Evolutionary conservation across 1,284 basidiomycete species (phyloP).

Genomic region (Pseudomicrostroma phylloplanum): DNA sequence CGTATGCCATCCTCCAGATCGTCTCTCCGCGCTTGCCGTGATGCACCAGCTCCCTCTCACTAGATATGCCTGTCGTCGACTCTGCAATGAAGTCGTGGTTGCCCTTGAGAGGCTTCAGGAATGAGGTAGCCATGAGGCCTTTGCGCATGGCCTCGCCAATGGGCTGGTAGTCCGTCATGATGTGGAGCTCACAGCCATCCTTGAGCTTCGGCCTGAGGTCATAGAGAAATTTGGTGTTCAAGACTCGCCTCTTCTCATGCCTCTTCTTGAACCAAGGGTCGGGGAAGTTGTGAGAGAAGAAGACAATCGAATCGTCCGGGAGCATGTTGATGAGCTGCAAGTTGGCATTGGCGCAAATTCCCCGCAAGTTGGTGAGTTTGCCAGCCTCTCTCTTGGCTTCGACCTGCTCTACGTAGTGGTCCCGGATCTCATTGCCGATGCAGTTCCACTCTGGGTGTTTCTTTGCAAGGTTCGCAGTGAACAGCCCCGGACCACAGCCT

Average conservation of each 20-base stretch:
- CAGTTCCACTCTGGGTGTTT: slow-evolving; percentile 8
- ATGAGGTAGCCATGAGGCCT: neutral
- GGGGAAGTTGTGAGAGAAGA: slow-evolving; percentile 7
- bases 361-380: neutral
- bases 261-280: slow-evolving; percentile 8
- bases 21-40: slow-evolving; percentile 3
- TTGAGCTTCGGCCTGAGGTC: slow-evolving; percentile 7
- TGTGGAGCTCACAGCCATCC: slow-evolving; percentile 7
- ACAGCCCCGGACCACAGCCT: neutral
- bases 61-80: slow-evolving; percentile 1
- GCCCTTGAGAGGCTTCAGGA: neutral
- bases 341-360: slow-evolving; percentile 2
- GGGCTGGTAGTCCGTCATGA: slow-evolving; percentile 8
- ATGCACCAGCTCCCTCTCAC: slow-evolving; percentile 1
- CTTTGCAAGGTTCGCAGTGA: neutral
- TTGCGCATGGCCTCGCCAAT: slow-evolving; percentile 6
- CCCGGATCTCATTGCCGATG: slow-evolving; percentile 7
- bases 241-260: slow-evolving; percentile 5
- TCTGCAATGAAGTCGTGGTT: slow-evolving; percentile 4
- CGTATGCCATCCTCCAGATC: slow-evolving; percentile 7
- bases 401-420: neutral
- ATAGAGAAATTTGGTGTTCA: slow-evolving; percentile 5
- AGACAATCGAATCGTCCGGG: slow-evolving; percentile 2
- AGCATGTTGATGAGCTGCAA: slow-evolving; percentile 4
- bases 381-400: neutral